Evolutionary conservation across 495 filamentous ascomycete species (phyloP), one percentile per base, ranked within the genome.

Genomic region (Penicillium subrubescens): DNA sequence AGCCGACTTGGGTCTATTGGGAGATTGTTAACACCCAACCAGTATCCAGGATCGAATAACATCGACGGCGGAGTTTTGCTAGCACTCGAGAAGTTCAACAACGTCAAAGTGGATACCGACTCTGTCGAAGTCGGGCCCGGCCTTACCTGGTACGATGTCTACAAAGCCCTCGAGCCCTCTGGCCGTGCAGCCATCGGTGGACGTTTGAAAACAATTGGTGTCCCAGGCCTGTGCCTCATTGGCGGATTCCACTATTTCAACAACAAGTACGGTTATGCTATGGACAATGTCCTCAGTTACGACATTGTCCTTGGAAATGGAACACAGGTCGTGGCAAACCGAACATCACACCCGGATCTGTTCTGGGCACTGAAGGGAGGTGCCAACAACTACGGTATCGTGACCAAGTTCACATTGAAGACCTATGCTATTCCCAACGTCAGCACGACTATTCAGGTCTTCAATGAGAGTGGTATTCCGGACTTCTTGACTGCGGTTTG

Each of bases 401-500:
- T 88, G 14, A 85, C 82, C 0, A 73, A 73, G 15, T 85, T 83
- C 46, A 72, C 77, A 7, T 67, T 86, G 14, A 65, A 75, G 23
- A 84, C 82, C 0, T 82, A 82, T 57, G 55, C 33, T 17, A 63
- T 84, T 51, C 75, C 79, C 0, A 75, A 80, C 31, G 48, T 76
- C 27, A 76, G 67, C 64, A 74, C 69, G 6, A 76, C 71, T 6
- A 74, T 77, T 23, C 71, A 78, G 2, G 69, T 71, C n/a, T 79
- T 74, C 21, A 61, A 73, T 5, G 65, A 86, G 63, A 62, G 43
- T 2, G 41, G 50, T 1, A 62, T 76, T 2, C 58, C 66, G 4
- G 52, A 60, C 0, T 74, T 66, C 31, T 39, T 75, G 5, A 43
- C 64, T 19, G 73, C 73, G 6, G 58, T 68, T 15, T 65, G 61